Evolutionary conservation across 2,329 filamentous ascomycete genomes (phyloP).

Genomic region (Diaporthe sp.): DNA sequence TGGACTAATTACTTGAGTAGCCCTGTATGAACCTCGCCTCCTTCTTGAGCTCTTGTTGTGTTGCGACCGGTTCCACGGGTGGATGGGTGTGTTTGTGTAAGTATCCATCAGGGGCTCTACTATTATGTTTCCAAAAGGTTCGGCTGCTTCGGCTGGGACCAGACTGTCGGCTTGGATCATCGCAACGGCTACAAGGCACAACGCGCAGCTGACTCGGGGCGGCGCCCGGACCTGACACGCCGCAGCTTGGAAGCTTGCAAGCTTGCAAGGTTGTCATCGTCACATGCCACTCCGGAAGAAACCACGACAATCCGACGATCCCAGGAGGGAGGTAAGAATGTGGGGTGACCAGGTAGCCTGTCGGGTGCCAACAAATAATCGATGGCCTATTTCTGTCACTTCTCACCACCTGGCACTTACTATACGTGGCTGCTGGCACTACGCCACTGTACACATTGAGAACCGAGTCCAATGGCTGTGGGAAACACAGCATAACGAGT

Average conservation of each 20-base stretch:
- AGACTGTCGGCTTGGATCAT: slow-evolving; percentile 1
- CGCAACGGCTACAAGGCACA: not conserved
- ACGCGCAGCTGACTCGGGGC: slow-evolving; percentile 5
- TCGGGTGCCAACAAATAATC: not conserved
- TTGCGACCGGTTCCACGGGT: not conserved
- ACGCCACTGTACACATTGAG: not conserved
- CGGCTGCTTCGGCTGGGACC: slow-evolving; percentile 11
- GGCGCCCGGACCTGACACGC: not conserved
- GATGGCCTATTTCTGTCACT: slow-evolving; percentile 6
- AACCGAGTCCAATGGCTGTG: not conserved
- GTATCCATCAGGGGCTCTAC: not conserved
- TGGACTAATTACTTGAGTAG: no score
- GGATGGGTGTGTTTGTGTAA: not conserved
- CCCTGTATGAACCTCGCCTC: not conserved
- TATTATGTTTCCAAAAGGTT: not conserved
- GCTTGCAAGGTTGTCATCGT: slow-evolving; percentile 12
- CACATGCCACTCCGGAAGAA: slow-evolving; percentile 7
- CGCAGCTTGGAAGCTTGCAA: not conserved
- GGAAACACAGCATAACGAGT: not conserved
- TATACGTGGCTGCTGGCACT: slow-evolving; percentile 19
- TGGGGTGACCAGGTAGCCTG: slow-evolving; percentile 7
- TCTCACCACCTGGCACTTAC: slow-evolving; percentile 4
- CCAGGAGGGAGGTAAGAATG: not conserved
- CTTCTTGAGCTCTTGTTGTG: not conserved
- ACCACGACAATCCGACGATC: slow-evolving; percentile 3